Conservation (phyloP, 768 basidiomycete species). For the Suillus subluteus region DNA sequence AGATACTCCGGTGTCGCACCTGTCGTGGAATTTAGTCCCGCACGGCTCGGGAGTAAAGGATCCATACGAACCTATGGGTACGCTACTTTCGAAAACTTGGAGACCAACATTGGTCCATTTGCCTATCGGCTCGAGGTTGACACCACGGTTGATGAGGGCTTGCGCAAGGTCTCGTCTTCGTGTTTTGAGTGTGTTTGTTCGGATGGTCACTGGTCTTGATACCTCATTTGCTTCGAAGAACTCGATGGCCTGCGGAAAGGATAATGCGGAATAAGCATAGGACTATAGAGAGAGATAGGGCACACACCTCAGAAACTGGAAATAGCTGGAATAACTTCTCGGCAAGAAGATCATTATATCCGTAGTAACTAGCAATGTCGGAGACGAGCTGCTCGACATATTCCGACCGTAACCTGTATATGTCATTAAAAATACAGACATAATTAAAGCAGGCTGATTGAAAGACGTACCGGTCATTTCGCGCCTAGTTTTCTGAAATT, state of each 20-base stretch:
- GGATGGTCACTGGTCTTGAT: conserved; percentile 94
- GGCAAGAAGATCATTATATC: conserved; percentile 93
- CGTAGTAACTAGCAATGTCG: conserved; percentile 95
- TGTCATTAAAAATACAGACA: conserved; percentile 12
- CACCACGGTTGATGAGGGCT: conserved; percentile 90
- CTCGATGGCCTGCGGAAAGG: conserved; percentile 77
- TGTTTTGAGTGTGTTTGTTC: conserved; percentile 94
- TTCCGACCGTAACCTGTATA: conserved; percentile 79
- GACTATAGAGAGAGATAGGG: conserved; percentile 12
- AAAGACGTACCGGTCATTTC: conserved; percentile 62
- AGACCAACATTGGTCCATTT: conserved; percentile 99
- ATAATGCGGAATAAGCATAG: conserved; percentile 12
- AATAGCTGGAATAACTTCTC: conserved; percentile 96
- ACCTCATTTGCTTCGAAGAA: conserved; percentile 99
- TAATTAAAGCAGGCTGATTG: conserved; percentile 16
- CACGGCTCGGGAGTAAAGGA: not conserved
- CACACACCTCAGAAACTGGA: conserved; percentile 82
- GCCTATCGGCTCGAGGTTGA: conserved; percentile 96
- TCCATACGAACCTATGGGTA: conserved; percentile 77
- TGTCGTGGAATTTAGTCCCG: conserved; percentile 26
- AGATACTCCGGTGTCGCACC: conserved; percentile 98
- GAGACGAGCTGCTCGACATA: conserved; percentile 85
- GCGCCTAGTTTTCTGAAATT: conserved; percentile 73
- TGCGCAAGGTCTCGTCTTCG: conserved; percentile 94
- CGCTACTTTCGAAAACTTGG: conserved; percentile 96